Evolutionary conservation across 352 stramenopile species (phyloP), one percentile per base, ranked within the genome.

Genomic region (Phytopythium helicoides): DNA sequence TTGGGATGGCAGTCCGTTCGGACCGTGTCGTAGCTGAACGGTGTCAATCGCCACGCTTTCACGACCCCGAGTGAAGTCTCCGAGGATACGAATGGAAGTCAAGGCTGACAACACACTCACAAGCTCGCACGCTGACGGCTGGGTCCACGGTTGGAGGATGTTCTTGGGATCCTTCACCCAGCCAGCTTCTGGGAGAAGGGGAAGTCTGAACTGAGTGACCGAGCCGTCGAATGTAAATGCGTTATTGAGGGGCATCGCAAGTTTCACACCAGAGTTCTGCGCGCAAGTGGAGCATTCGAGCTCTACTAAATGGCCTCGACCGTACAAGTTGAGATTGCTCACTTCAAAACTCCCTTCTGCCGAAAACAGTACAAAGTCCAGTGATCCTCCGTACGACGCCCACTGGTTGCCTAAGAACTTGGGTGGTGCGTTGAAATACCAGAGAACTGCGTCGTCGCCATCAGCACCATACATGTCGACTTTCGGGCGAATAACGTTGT

Each of bases 91-190:
- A n/a, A 97, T 40, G 21, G 76, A 77, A 6, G 82, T 87, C 26
- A 97, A 76, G 22, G 80, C 84, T 23, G 85, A 87, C 5, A 98
- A 75, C 14, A 97, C 83, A 45, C 81, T 76, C 45, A 97, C 79
- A 62, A 98, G 87, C 64, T 95, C 81, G 52, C 89, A 98, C 54
- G 92, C 76, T 3, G 66, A 74, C 3, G 87, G 82, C 54, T 62
- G 16, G 3, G 53, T 63, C 86, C 89, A 97, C 19, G 66, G 46
- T 12, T 83, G 59, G 38, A 97, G 66, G 40, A 87, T 78, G 56
- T 98, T 98, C 56, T 95, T 92, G 9, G 89, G 92, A 59, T 97
- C 87, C 51, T 93, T 95, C 10, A 93, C 19, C 92, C 92, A 98
- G 4, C 88, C 87, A n/a, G 69, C 66, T 36, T 75, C 71, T 57